Base-by-base conservation (phyloP, 306 rosid species). In the Carpinus viminea region DNA sequence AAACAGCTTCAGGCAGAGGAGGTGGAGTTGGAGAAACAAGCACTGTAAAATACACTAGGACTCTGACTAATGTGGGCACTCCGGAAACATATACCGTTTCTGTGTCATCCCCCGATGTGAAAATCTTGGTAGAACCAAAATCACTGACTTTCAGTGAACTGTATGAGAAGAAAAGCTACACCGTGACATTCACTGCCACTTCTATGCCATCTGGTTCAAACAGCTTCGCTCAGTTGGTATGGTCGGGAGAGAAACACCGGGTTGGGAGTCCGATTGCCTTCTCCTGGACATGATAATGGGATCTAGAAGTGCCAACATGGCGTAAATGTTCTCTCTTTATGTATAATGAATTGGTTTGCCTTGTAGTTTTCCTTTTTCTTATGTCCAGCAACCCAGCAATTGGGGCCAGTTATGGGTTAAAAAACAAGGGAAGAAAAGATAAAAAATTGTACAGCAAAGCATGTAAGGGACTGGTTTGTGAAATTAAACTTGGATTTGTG, bases 231-330 rank as follows among this genome's bases (percentile, higher is more conserved):
- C 87, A 84, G 71, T 80, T 95, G 82, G 91, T 85, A 81, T 95
- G 98, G 98, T 89, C 96, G 0, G 98, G 91, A 76, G 98, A 98
- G 82, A 91, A 89, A 79, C 99, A 88, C 78, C 70, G 47, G 13
- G 93, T 95, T 17, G 88, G 91, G 1, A 91, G 93, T 82, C 93
- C 96, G 2, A 82, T 95, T 77, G 98, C 98, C 59, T 85, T 93
- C 83, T 88, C 81, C 82, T 95, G 99, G 99, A 79, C 80, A 72
- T 95, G 51, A 74, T 55, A 61, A 72, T 51, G 46, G n/a, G 62
- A 43, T 75, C 55, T 68, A 50, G 54, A 79, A 69, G 50, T 71
- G 72, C 76, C 73, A 75, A 45, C 68, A 51, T 28, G 41, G 17
- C 50, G 68, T 80, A 70, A 46, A 12, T 21, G 41, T 2, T 31